phyloP scores from a whole-genome alignment of 495 filamentous ascomycete species.

The Penicillium steckii region DNA sequence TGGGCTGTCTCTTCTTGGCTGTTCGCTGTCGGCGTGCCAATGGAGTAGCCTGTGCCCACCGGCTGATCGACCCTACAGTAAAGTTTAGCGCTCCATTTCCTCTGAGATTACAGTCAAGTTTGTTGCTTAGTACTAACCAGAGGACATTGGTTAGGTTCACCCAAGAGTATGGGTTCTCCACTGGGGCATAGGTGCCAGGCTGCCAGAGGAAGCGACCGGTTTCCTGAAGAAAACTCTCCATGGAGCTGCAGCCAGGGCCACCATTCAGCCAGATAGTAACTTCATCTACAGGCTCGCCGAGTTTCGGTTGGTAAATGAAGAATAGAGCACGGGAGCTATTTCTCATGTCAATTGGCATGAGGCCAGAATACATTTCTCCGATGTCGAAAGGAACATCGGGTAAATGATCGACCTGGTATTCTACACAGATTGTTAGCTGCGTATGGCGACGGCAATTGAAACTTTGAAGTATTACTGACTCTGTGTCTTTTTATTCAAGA shows the following conservation, averaged over 20 bases:
- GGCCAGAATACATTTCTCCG: conserved; percentile 74
- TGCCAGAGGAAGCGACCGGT: conserved; percentile 66
- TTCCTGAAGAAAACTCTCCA: conserved; percentile 65
- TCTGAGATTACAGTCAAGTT: neutral
- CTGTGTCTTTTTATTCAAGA: conserved; percentile 34
- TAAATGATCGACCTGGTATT: conserved; percentile 64
- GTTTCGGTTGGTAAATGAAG: conserved; percentile 51
- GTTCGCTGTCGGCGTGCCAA: conserved; percentile 52
- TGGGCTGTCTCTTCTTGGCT: conserved; percentile 55
- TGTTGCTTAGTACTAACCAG: conserved; percentile 39
- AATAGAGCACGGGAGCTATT: conserved; percentile 50
- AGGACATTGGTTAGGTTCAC: conserved; percentile 64
- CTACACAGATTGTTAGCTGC: conserved; percentile 26
- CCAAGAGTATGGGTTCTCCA: conserved; percentile 65
- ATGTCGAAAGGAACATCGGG: conserved; percentile 73
- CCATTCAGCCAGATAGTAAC: conserved; percentile 75
- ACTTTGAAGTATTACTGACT: conserved; percentile 18
- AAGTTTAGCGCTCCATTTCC: neutral
- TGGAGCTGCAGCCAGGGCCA: conserved; percentile 65
- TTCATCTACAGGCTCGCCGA: conserved; percentile 57
- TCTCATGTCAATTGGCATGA: conserved; percentile 64
- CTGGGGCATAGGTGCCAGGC: conserved; percentile 55
- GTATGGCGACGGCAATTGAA: neutral
- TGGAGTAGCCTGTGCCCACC: conserved; percentile 57
- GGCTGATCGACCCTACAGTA: conserved; percentile 50